phyloP scores from a whole-genome alignment of 1,284 basidiomycete genomes.

The Papiliotrema terrestris region DNA sequence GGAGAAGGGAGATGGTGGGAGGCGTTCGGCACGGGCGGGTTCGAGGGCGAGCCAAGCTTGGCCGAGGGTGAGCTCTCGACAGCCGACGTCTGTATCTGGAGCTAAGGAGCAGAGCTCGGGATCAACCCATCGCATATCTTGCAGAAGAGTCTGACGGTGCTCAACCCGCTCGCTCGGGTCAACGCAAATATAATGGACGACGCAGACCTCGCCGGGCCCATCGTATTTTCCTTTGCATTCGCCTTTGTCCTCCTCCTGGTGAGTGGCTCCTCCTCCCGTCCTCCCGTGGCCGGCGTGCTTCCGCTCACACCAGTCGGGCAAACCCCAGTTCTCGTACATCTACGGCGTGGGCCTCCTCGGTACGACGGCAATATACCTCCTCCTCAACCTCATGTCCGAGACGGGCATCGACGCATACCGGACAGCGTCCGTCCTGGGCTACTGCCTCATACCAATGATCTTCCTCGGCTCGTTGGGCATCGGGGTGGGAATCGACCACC shows the following conservation, averaged over 20 bases:
- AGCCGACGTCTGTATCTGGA: not conserved
- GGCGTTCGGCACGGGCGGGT: constrained; percentile 91
- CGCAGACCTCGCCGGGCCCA: constrained; percentile 92
- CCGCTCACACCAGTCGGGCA: constrained; percentile 69
- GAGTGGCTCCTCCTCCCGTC: constrained; percentile 45
- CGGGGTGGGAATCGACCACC: constrained; percentile 75
- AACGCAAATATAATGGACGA: constrained; percentile 99
- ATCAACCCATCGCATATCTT: constrained; percentile 97
- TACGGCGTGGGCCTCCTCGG: constrained; percentile 96
- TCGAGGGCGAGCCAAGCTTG: constrained; percentile 88
- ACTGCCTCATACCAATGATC: constrained; percentile 95
- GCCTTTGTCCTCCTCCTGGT: constrained; percentile 86
- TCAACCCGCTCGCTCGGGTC: constrained; percentile 83
- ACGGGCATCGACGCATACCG: constrained; percentile 94
- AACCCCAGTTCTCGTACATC: constrained; percentile 98
- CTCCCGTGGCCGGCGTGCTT: not conserved
- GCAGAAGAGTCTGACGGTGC: constrained; percentile 88
- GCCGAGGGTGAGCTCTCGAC: constrained; percentile 68
- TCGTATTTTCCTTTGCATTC: constrained; percentile 90
- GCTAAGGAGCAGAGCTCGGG: constrained; percentile 71
- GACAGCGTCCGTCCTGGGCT: constrained; percentile 92
- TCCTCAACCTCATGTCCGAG: constrained; percentile 97
- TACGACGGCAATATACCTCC: constrained; percentile 86
- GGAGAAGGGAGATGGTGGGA: constrained; percentile 80
- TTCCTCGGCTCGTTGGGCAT: constrained; percentile 89